These are phyloP conservation scores for Ustilago tritici DNA, from an alignment of 1,284 basidiomycete genomes.

Conservation along the genomic window DNA sequence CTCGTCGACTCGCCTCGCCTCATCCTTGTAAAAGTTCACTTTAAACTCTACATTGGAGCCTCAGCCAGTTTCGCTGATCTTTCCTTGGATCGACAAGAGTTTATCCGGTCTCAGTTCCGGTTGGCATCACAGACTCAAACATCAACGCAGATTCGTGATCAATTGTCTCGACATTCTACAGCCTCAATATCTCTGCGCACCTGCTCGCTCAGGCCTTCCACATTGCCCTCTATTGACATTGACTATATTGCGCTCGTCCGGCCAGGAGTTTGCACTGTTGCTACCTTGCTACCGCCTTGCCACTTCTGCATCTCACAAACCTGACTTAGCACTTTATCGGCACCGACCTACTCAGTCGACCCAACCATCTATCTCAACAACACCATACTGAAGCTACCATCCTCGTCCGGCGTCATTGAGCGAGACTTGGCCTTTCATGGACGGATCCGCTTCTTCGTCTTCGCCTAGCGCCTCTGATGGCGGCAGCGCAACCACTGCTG, in stretches of 20 bases:
- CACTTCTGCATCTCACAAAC: not conserved
- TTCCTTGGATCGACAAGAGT: not conserved
- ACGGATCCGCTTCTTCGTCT: constrained; percentile 32
- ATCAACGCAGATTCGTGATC: not conserved
- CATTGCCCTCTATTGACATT: not conserved
- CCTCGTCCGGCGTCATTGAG: not conserved
- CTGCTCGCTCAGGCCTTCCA: not conserved
- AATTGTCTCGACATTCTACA: not conserved
- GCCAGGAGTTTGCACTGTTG: not conserved
- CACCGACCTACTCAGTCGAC: not conserved
- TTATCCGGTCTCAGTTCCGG: not conserved
- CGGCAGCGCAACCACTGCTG: constrained; percentile 23
- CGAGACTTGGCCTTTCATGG: constrained; percentile 16
- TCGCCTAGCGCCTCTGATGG: constrained; percentile 34
- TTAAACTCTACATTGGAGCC: not conserved
- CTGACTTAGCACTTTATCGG: not conserved
- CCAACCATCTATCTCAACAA: not conserved
- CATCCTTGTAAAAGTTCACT: not conserved
- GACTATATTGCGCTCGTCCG: not conserved
- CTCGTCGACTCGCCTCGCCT: not conserved
- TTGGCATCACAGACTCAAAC: not conserved
- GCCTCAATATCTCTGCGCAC: not conserved
- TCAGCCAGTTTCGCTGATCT: not conserved
- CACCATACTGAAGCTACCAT: not conserved
- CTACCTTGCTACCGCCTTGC: not conserved